Evolutionary conservation across 257 asterid genomes (phyloP).

Genomic region (Plantago ovata): DNA sequence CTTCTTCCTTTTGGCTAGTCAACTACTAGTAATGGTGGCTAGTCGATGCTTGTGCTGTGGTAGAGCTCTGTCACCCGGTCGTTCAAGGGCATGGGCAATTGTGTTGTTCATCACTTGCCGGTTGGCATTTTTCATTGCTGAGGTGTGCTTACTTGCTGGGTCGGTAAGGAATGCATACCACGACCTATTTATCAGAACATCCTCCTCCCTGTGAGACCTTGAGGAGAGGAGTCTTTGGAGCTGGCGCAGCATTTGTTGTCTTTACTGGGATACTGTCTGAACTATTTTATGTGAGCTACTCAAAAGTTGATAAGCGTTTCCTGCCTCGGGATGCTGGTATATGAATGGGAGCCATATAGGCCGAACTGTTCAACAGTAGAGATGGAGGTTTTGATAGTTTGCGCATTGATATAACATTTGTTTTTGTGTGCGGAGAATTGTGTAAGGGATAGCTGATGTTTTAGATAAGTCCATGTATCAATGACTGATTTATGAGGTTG

Average conservation of each 20-base stretch:
- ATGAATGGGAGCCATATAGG: conserved; percentile 52
- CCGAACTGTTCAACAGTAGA: background rate
- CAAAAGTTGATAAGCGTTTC: conserved; percentile 49
- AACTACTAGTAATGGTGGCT: conserved; percentile 54
- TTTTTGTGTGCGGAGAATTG: background rate
- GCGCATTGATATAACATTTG: background rate
- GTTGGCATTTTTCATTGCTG: conserved; percentile 66
- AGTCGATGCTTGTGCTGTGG: conserved; percentile 82
- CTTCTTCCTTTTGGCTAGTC: conserved; percentile 63
- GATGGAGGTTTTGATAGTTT: background rate
- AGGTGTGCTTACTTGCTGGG: conserved; percentile 70
- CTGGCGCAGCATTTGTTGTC: conserved; percentile 80
- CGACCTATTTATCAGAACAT: conserved; percentile 28
- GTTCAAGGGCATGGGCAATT: conserved; percentile 65
- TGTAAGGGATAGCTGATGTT: background rate
- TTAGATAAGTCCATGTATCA: background rate
- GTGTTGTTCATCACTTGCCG: conserved; percentile 73
- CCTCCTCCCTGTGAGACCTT: conserved; percentile 77
- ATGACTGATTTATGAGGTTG: background rate
- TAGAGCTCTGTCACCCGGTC: conserved; percentile 62
- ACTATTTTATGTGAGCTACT: conserved; percentile 57
- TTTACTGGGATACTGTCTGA: conserved; percentile 67
- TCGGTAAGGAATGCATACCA: conserved; percentile 76
- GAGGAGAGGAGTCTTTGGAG: conserved; percentile 83
- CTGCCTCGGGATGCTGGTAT: conserved; percentile 58